Base-by-base conservation (phyloP, 2,329 filamentous ascomycete species). In the Fusarium pseudocircinatum region DNA sequence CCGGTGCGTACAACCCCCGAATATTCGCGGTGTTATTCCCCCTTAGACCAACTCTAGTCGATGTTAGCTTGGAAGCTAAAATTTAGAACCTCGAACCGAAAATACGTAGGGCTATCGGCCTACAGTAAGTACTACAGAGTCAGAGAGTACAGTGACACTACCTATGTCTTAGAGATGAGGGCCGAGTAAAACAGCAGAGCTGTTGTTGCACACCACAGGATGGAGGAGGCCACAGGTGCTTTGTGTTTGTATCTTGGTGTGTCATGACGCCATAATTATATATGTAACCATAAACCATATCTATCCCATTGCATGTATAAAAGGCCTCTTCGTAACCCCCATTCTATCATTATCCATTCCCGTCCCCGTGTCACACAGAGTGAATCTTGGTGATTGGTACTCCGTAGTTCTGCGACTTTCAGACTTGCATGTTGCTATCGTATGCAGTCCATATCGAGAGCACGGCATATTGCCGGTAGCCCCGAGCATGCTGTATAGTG, bases 391-490 rank as follows among this genome's bases (percentile, higher is more conserved):
- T 47, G 34, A 62, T 54, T 32, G 15, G 40, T 50, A 36, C 34
- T 36, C 34, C 34, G 34, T 36, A 68, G 50, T 46, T 49, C 32
- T 24, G 43, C 44, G 43, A 34, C 50, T 39, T 52, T 36, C 46
- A 56, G 34, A 39, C 44, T 39, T 69, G 59, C 58, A 53, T 69
- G 34, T 28, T 50, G 37, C 56, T 63, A 36, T 56, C 34, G 37
- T 28, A 43, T 39, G 49, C 37, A 43, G 44, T 66, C 42, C 37
- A 47, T 53, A 59, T 61, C 28, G 43, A 67, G 30, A 44, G 46
- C 28, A 53, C 40, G 42, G 63, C 42, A 59, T 65, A 59, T 59
- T 69, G 46, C 65, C 50, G 65, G 52, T 52, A 69, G 40, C 50
- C 65, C 65, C 65, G 50, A 46, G 30, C 40, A 52, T 47, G 44